Conservation (phyloP, 208 protist genomes). For the Wallacemonas sp. region DNA sequence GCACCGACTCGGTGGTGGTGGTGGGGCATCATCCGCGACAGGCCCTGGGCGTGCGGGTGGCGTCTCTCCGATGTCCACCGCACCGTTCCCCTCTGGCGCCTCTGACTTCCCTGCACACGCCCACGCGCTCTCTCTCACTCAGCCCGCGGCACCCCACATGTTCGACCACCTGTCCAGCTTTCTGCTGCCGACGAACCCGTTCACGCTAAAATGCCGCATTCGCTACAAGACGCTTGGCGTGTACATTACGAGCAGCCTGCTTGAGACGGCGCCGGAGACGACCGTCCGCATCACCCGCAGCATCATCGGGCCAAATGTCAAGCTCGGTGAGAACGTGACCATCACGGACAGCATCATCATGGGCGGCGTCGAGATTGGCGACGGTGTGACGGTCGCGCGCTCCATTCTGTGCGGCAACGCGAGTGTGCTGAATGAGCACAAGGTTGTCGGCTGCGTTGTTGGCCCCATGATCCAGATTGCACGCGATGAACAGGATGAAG, state of each 20-base stretch:
- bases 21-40: too few relatives aligned
- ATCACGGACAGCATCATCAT: slow-evolving; percentile 79
- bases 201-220: slow-evolving; percentile 51
- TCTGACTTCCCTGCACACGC: neutral
- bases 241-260: slow-evolving; percentile 62
- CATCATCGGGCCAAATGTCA: slow-evolving; percentile 77
- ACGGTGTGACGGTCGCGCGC: slow-evolving; percentile 42
- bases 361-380: slow-evolving; percentile 69
- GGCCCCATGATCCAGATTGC: slow-evolving; percentile 51
- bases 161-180: slow-evolving; percentile 26
- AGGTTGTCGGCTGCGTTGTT: slow-evolving; percentile 51
- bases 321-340: slow-evolving; percentile 47
- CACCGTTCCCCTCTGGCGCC: too few relatives aligned
- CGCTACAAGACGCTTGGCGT: slow-evolving; percentile 23
- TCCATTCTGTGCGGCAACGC: slow-evolving; percentile 65
- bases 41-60: neutral
- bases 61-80: neutral
- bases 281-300: slow-evolving; percentile 71
- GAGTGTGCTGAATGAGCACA: slow-evolving; percentile 40
- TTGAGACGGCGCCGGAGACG: slow-evolving; percentile 49
- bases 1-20: neutral
- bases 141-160: neutral
- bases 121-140: neutral
- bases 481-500: slow-evolving; percentile 37
- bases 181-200: slow-evolving; percentile 52